Evolutionary conservation across 1,284 basidiomycete genomes (phyloP).

Genomic region (Boletus sp.): DNA sequence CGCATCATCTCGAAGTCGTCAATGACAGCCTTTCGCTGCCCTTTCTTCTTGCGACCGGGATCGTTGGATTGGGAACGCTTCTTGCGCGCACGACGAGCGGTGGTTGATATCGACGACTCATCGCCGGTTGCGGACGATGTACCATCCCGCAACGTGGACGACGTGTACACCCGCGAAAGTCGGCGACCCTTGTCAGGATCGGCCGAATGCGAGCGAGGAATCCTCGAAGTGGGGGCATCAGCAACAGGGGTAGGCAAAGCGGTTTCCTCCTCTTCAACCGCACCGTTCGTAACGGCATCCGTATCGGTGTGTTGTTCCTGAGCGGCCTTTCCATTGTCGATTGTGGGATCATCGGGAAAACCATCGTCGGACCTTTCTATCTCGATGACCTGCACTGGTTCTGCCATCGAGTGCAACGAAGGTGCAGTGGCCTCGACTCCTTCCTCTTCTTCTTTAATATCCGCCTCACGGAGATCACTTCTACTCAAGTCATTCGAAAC

Average conservation of each 20-base stretch:
- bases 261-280: constrained; percentile 34
- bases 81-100: constrained; percentile 50
- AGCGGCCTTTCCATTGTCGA: constrained; percentile 32
- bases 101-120: constrained; percentile 65
- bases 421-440: constrained; percentile 24
- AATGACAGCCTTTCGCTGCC: constrained; percentile 72
- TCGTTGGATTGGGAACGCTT: constrained; percentile 59
- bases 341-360: constrained; percentile 13
- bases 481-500: constrained; percentile 18
- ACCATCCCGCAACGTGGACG: constrained; percentile 46
- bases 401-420: constrained; percentile 24
- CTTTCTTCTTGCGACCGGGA: constrained; percentile 55
- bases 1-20: constrained; percentile 97
- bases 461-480: constrained; percentile 32
- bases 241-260: constrained; percentile 46
- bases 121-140: constrained; percentile 61
- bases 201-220: constrained; percentile 76
- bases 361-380: constrained; percentile 36
- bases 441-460: constrained; percentile 40
- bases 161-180: constrained; percentile 57
- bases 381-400: constrained; percentile 22
- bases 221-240: constrained; percentile 44
- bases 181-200: constrained; percentile 65
- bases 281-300: constrained; percentile 29
- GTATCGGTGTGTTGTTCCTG: constrained; percentile 24